These are phyloP conservation scores for Globisporangium iwayamae DNA, from an alignment of 352 stramenopile species.

Conservation along the genomic window DNA sequence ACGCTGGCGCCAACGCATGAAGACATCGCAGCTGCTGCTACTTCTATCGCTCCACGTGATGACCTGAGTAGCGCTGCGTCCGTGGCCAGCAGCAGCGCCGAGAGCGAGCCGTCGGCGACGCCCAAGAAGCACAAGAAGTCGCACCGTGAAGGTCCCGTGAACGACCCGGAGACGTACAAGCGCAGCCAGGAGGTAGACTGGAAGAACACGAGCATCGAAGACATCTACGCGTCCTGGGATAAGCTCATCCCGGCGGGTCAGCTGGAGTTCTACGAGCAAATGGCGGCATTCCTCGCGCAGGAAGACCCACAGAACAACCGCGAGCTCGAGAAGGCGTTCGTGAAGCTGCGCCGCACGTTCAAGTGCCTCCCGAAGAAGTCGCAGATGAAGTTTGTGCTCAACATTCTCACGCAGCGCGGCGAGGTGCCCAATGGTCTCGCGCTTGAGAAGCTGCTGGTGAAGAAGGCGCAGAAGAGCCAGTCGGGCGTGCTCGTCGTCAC, in stretches of 20 bases:
- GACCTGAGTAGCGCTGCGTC: constrained; percentile 5
- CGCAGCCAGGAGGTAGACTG: constrained; percentile 70
- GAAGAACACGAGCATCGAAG: constrained; percentile 82
- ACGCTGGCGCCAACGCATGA: neutral
- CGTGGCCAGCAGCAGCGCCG: neutral
- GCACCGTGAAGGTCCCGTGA: constrained; percentile 36
- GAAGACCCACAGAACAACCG: constrained; percentile 69
- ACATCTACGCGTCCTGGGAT: constrained; percentile 87
- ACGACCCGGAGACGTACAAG: constrained; percentile 87
- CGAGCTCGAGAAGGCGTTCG: constrained; percentile 83
- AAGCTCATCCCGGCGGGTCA: constrained; percentile 69
- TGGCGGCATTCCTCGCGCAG: constrained; percentile 78
- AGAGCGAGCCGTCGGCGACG: neutral
- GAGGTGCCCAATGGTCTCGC: constrained; percentile 37
- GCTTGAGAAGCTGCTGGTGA: constrained; percentile 81
- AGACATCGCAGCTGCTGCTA: neutral
- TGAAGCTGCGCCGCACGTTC: constrained; percentile 78
- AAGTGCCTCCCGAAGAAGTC: constrained; percentile 91
- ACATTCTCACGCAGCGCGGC: constrained; percentile 66
- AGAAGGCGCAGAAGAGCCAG: constrained; percentile 89
- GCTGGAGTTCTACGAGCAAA: constrained; percentile 69
- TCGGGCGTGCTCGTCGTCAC: constrained; percentile 91
- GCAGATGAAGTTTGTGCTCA: constrained; percentile 87
- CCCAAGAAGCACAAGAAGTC: constrained; percentile 14
- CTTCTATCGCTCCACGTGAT: neutral